Percentiles rank a stretch among this genome's conserved stretches.
phyloP scores from a whole-genome alignment of 495 filamentous ascomycete genomes.

The Articulospora tetracladia region DNA sequence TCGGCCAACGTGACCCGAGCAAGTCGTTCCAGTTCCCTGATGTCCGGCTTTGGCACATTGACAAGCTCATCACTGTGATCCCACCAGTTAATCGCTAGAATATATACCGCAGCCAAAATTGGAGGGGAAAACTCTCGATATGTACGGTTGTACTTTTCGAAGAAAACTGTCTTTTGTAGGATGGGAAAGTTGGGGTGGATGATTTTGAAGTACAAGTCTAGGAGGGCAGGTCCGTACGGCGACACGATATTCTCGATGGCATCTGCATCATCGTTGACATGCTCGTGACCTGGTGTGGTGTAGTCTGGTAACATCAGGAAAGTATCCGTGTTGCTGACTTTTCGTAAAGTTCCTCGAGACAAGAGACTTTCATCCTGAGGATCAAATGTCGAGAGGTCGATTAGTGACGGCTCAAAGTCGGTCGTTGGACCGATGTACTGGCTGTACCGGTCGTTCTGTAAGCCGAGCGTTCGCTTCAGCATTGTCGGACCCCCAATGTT shows the following conservation, averaged over 20 bases:
- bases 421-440: conserved; percentile 66
- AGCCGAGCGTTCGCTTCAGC: conserved; percentile 60
- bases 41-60: conserved; percentile 63
- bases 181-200: conserved; percentile 92
- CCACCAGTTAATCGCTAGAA: conserved; percentile 89
- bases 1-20: conserved; percentile 69
- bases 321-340: conserved; percentile 76
- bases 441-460: conserved; percentile 58
- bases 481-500: conserved; percentile 56
- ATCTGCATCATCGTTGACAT: conserved; percentile 62
- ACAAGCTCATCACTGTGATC: conserved; percentile 66
- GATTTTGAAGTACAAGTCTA: conserved; percentile 83
- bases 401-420: conserved; percentile 69
- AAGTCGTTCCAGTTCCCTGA: conserved; percentile 69
- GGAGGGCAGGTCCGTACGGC: conserved; percentile 73
- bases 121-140: conserved; percentile 77
- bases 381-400: conserved; percentile 68
- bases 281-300: conserved; percentile 56
- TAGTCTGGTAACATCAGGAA: conserved; percentile 76
- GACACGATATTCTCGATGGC: conserved; percentile 79
- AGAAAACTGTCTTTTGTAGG: conserved; percentile 80
- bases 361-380: conserved; percentile 67
- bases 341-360: conserved; percentile 65
- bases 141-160: conserved; percentile 75
- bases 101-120: conserved; percentile 83